Evolutionary conservation across 768 basidiomycete genomes (phyloP), one percentile per base, ranked within the genome.

Genomic region (Boletus rubropictus): DNA sequence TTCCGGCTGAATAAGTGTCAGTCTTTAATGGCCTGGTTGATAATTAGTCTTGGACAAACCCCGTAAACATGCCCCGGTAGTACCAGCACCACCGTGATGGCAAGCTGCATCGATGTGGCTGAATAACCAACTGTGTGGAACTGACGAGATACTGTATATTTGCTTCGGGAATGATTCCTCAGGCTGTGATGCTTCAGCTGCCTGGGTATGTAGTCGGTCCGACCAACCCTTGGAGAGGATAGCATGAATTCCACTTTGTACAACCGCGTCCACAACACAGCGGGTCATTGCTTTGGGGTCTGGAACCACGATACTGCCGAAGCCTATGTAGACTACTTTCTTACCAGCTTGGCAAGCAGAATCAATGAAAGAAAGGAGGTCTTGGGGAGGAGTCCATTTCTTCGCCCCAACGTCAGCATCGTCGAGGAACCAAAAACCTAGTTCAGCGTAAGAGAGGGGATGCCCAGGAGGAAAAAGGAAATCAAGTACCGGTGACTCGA

Each of bases 171-270:
- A 63, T 6, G 85, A 76, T 51, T 85, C 81, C 58, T 89, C 83
- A 0, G 73, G 69, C 54, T 88, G 84, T 2, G 75, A 52, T 24
- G 74, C 70, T 39, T 86, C 81, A 10, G 69, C 63, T 5, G 69
- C 74, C 68, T 89, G 89, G 34, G 75, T 70, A 3, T 84, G 77
- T 4, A 94, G 76, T 43, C 96, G 78, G 65, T 96, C 94, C 11
- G 92, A 95, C 95, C 95, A 99, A 24, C 95, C 95, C 69, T 97
- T 98, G 21, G 94, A 97, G 27, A 99, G 73, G 59, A 99, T 92
- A 18, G 91, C 92, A 63, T 81, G 78, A 5, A 98, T 93, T 3
- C 86, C 93, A 54, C 91, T 91, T 49, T 82, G 78, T 10, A 83
- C 63, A 40, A 98, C 84, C 4, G 95, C 90, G 39, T 96, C 89